These are phyloP conservation scores for Saposhnikovia divaricata DNA, from an alignment of 129 eudicot genomes.

Conservation along the genomic window DNA sequence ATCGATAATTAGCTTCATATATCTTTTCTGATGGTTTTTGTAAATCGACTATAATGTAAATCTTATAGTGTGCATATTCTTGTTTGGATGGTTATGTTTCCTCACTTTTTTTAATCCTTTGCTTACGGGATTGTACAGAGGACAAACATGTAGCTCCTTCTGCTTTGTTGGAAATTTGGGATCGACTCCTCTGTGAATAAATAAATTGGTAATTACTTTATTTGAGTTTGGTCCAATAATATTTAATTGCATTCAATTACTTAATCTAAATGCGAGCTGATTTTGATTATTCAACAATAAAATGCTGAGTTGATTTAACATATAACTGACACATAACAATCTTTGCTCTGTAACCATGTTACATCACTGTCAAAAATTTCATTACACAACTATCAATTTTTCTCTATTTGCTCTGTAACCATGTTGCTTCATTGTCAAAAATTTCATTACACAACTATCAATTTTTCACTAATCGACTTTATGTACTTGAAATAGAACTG, in stretches of 20 bases:
- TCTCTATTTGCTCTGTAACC: too few relatives aligned
- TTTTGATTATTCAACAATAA: too few relatives aligned
- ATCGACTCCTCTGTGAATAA: neutral
- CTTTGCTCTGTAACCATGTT: too few relatives aligned
- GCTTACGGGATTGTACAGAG: neutral
- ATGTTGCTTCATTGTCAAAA: too few relatives aligned
- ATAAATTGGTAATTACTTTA: neutral
- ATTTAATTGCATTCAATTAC: neutral
- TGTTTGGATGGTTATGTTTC: neutral
- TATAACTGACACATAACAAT: too few relatives aligned
- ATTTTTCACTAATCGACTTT: too few relatives aligned
- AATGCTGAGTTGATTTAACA: too few relatives aligned
- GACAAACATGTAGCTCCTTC: neutral
- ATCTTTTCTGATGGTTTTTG: neutral
- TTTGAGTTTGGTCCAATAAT: neutral
- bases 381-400: too few relatives aligned
- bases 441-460: too few relatives aligned
- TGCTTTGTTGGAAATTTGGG: neutral
- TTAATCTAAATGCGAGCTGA: too few relatives aligned
- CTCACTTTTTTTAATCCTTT: neutral
- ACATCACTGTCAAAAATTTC: too few relatives aligned
- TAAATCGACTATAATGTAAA: neutral
- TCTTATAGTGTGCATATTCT: neutral
- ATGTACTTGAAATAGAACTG: too few relatives aligned
- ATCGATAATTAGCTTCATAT: neutral